Percentiles rank a stretch among this genome's conserved stretches.
phyloP scores from a whole-genome alignment of 345 rosid genomes.

The Xanthoceras sorbifolium region DNA sequence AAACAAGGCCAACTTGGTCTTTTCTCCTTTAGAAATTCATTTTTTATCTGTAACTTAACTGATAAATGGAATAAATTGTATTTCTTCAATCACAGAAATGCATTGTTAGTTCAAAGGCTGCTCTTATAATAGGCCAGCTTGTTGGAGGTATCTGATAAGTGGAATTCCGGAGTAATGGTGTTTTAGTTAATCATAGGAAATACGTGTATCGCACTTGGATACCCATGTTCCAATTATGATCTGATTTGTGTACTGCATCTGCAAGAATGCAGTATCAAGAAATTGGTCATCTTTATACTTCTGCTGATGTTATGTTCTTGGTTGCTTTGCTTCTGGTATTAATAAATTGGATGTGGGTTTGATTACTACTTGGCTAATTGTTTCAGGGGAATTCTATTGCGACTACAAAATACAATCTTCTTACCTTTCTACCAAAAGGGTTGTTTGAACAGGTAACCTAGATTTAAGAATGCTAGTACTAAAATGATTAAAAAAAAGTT shows the following conservation, averaged over 20 bases:
- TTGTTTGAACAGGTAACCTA: slow-evolving; percentile 92
- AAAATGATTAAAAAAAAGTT: not conserved
- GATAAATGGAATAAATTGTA: not conserved
- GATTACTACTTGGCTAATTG: slow-evolving; percentile 20
- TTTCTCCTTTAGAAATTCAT: not conserved
- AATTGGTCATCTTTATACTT: not conserved
- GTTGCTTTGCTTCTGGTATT: slow-evolving; percentile 6
- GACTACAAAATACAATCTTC: slow-evolving; percentile 94
- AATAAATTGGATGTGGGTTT: slow-evolving; percentile 16
- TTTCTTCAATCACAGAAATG: not conserved
- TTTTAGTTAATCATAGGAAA: not conserved
- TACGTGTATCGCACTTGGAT: not conserved
- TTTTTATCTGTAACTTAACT: slow-evolving; percentile 1
- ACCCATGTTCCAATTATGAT: not conserved
- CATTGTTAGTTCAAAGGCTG: not conserved
- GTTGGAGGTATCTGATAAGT: not conserved
- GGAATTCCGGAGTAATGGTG: not conserved
- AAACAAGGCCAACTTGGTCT: not conserved
- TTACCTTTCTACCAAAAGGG: slow-evolving; percentile 95
- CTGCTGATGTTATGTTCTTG: slow-evolving; percentile 5
- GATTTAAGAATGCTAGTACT: slow-evolving; percentile 11
- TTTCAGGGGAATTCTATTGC: slow-evolving; percentile 90
- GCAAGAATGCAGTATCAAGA: not conserved
- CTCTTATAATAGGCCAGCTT: not conserved
- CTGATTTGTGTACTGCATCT: not conserved